Conservation (phyloP, 176 grass and related monocot genomes). For the Triticum turgidum region DNA sequence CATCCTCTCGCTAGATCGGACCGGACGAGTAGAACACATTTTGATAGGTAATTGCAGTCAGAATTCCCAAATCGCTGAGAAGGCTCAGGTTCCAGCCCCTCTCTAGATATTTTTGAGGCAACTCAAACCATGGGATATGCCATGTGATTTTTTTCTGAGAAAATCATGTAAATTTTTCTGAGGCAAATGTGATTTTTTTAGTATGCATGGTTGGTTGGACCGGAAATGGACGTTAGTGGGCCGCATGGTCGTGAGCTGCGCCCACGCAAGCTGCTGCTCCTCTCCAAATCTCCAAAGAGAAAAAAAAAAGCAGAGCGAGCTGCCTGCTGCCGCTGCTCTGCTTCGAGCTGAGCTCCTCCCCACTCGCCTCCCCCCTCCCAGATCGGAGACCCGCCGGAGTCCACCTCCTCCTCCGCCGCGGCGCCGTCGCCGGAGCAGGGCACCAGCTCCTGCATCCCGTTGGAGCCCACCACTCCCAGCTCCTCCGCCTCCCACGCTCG, state of each 20-base stretch:
- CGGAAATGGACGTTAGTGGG: background rate
- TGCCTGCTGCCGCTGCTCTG: background rate
- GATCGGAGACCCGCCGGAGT: conserved; percentile 1
- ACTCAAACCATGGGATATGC: no score
- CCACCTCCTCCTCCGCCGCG: background rate
- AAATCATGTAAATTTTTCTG: no score
- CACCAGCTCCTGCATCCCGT: background rate
- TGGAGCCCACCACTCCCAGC: background rate
- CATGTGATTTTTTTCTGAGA: no score
- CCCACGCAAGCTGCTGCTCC: background rate
- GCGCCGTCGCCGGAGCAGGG: background rate
- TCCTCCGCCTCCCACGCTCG: background rate
- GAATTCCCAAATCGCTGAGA: no score
- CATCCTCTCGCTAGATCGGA: no score
- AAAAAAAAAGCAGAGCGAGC: background rate
- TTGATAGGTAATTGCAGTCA: no score
- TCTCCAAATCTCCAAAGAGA: background rate
- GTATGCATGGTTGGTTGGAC: background rate
- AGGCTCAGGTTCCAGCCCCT: no score
- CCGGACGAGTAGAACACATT: no score
- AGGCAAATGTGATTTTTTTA: no score
- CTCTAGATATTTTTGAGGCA: no score
- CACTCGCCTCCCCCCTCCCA: background rate
- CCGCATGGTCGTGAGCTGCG: background rate
- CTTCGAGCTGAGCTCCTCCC: background rate